These are phyloP conservation scores for Stentor coeruleus DNA, from an alignment of 73 alveolate species.

Conservation along the genomic window DNA sequence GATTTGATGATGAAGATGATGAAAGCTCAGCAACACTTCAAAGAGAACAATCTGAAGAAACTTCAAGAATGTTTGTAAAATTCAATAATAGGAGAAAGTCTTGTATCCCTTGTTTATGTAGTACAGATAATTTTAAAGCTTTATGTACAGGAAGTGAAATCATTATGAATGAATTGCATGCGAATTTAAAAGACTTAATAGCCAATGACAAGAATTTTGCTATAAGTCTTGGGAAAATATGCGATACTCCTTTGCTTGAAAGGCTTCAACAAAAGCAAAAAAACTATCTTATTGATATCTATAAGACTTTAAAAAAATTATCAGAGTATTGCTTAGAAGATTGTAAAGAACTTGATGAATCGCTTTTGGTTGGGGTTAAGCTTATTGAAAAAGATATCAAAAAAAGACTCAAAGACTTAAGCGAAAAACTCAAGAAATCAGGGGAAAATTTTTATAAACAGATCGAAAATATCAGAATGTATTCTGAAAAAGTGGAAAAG, in stretches of 20 bases:
- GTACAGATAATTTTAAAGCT: background rate
- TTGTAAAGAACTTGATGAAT: background rate
- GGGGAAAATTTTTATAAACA: background rate
- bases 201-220: background rate
- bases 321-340: background rate
- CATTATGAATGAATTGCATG: background rate
- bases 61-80: background rate
- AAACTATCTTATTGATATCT: background rate
- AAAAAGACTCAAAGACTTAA: background rate
- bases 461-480: background rate
- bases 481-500: background rate
- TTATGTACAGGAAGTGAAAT: background rate
- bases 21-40: background rate
- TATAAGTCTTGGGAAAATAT: background rate
- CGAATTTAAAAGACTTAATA: background rate
- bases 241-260: background rate
- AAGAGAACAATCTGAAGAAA: too few relatives aligned
- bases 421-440: background rate
- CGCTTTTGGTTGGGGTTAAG: background rate
- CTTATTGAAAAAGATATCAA: background rate
- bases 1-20: background rate
- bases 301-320: too few relatives aligned
- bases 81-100: background rate
- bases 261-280: background rate
- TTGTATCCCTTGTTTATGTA: background rate